These are phyloP conservation scores for Nitzschia sp. DNA, from an alignment of 108 stramenopile species.

Conservation along the genomic window DNA sequence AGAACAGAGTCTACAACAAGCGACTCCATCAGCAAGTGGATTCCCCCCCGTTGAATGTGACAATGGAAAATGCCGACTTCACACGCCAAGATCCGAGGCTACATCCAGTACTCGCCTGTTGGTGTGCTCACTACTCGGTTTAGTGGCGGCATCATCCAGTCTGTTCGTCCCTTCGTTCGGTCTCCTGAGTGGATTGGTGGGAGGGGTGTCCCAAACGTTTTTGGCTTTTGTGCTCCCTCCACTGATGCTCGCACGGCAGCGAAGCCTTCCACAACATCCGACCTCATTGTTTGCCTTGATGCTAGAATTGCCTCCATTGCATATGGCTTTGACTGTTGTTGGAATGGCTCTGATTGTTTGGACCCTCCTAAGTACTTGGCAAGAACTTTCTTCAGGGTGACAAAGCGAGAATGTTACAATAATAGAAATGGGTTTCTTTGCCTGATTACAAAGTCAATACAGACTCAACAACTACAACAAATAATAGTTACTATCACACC, in stretches of 20 bases:
- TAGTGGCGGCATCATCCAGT: constrained; percentile 21
- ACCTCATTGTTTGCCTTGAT: neutral
- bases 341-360: constrained; percentile 26
- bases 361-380: constrained; percentile 29
- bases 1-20: constrained; percentile 10
- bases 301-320: neutral
- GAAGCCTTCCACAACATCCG: neutral
- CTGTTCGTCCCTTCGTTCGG: constrained; percentile 36
- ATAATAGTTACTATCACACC: too few relatives aligned
- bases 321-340: constrained; percentile 1
- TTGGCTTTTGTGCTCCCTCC: constrained; percentile 40
- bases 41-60: neutral
- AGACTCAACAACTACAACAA: too few relatives aligned
- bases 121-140: constrained; percentile 17
- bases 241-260: constrained; percentile 22
- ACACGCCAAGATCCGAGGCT: neutral
- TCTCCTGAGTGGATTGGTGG: constrained; percentile 31
- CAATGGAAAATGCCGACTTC: neutral
- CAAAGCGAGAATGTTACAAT: too few relatives aligned
- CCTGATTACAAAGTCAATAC: too few relatives aligned
- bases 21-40: neutral
- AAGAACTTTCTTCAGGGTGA: constrained; percentile 1
- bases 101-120: neutral
- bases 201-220: constrained; percentile 40
- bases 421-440: too few relatives aligned